Percentiles rank a stretch among this genome's conserved stretches.
phyloP scores from a whole-genome alignment of 1,284 basidiomycete species.

The Chondrostereum purpureum region DNA sequence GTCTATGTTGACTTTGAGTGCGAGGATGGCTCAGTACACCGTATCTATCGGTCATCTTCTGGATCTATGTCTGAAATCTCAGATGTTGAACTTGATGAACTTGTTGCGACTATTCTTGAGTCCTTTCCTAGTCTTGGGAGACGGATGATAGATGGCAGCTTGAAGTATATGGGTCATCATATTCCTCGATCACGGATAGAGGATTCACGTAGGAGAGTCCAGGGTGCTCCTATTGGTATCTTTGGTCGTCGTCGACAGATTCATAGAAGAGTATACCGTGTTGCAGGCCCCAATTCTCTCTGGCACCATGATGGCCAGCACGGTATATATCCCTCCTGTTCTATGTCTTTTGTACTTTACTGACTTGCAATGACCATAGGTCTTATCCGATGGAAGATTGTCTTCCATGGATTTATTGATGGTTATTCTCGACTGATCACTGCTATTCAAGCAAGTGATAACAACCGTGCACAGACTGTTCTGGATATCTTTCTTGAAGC shows the following conservation, averaged over 20 bases:
- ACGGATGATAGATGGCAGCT: constrained; percentile 22
- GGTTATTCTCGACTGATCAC: constrained; percentile 9
- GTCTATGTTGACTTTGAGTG: constrained; percentile 14
- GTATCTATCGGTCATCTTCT: constrained; percentile 1
- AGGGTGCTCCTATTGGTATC: constrained; percentile 3
- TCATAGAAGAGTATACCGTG: constrained; percentile 17
- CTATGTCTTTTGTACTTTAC: background rate
- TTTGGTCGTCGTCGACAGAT: constrained; percentile 6
- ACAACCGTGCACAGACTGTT: constrained; percentile 7
- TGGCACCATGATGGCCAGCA: constrained; percentile 30
- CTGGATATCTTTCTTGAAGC: background rate
- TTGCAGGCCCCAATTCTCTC: constrained; percentile 25
- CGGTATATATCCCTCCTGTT: constrained; percentile 20
- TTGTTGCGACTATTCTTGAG: constrained; percentile 18
- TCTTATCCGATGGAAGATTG: constrained; percentile 8
- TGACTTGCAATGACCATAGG: constrained; percentile 1
- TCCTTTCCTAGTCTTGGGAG: constrained; percentile 22
- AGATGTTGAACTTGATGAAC: constrained; percentile 22
- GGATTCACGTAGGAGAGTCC: constrained; percentile 16
- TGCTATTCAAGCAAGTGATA: constrained; percentile 7
- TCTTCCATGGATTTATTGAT: constrained; percentile 12
- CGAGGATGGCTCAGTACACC: constrained; percentile 2
- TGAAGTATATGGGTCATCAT: constrained; percentile 19
- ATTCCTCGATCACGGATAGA: constrained; percentile 20
- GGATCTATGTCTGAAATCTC: constrained; percentile 12